Base-by-base conservation (phyloP, 306 rosid species). In the Inga laurina region DNA sequence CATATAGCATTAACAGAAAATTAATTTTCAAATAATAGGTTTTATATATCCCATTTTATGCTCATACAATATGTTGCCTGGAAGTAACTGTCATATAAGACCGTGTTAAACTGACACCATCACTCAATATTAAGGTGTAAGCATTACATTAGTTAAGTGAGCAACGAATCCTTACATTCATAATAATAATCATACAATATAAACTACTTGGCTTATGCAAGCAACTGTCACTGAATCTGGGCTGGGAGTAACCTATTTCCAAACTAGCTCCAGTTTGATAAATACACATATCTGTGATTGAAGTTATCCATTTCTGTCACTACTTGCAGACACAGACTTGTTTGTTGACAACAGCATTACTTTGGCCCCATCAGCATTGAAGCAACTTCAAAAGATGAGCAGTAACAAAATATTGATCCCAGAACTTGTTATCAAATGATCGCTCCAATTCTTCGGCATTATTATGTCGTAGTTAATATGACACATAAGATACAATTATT, bases 401-500 rank as follows among this genome's bases (percentile, higher is more conserved):
- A 46, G 34, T 46, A 19, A 30, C 72, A 66, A 7, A 67, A 67
- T 22, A 75, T 81, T 74, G 78, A 81, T 82, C 73, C 65, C 37
- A 69, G 67, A 75, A 18, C 79, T 48, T 71, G 79, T 22, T 82
- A 68, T 57, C 46, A 79, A 44, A 62, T 61, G 65, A 82, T 78
- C 65, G 35, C 43, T 68, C 72, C 70, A 76, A 54, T 45, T 68
- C 75, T 56, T 79, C 0, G 14, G 27, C 41, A 30, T 34, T 75
- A 24, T 24, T 61, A 49, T 41, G 3, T 22, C 52, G 10, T 39
- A 43, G 15, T 37, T 39, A 4, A 70, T 70, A 68, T 19, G 51
- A 70, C 41, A 70, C 51, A 70, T 10, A n/a, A 62, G 68, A 24
- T 82, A 86, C 79, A 88, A 88, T 34, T 72, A 45, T 84, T 84